Evolutionary conservation across 495 filamentous ascomycete genomes (phyloP), one percentile per base, ranked within the genome.

Genomic region (Barbatosphaeria neglecta): DNA sequence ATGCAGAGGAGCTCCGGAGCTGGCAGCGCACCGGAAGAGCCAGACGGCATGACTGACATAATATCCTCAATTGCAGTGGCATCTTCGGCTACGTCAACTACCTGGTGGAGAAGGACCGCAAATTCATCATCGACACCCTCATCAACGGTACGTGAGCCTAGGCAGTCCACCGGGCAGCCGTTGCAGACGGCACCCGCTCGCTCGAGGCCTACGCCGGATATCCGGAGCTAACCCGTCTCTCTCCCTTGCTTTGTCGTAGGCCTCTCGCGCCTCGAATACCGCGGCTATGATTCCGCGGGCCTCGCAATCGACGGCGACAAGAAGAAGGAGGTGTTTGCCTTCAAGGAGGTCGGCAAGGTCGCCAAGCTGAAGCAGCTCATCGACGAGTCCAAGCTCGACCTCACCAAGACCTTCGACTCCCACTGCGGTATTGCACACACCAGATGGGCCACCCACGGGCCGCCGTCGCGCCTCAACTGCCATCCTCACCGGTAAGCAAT

Each of bases 311-410:
- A 98, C 67, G 92, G 93, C 49, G 84, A 97, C 80, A 96, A 95
- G 77, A 95, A 95, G 75, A 90, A 94, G 51, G 87, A 95, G 72
- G 89, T 98, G 51, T 80, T 86, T 56, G 90, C 93, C 22, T 97
- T 87, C 78, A 98, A 98, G 74, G 93, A 97, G 69, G 92, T 98
- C 28, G 92, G 92, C 70, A 98, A 98, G 78, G 92, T 98, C 44
- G 89, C 83, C 54, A 94, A 94, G 69, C 73, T 98, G 60, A 93
- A 86, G 78, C 72, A 87, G 65, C 86, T 97, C 67, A 89, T 96
- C 57, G 85, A 82, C 20, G 81, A 87, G 62, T 74, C 74, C 58
- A 76, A 90, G 55, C 79, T 86, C 60, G 86, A 97, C 69, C 70
- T 88, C 56, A 84, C 74, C 62, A 94, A 93, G 72, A 77, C 87